Evolutionary conservation across 1,284 basidiomycete species (phyloP), one percentile per base, ranked within the genome.

Genomic region (Heterobasidion parviporum): DNA sequence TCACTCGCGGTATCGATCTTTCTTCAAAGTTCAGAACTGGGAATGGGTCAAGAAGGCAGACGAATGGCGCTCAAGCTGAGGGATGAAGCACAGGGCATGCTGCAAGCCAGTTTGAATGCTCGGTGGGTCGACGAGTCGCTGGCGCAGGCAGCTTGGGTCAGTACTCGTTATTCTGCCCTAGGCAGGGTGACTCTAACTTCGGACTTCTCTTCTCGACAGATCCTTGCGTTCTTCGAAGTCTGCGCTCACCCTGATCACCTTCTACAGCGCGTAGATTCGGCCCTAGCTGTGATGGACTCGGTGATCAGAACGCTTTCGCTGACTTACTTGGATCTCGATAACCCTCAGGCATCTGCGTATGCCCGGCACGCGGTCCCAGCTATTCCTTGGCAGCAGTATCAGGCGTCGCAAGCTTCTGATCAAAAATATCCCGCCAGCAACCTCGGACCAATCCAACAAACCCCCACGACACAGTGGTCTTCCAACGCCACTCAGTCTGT

Each of bases 81-180:
- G 54, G 81, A 88, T 54, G 74, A 82, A 61, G 87, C 87, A 16
- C 86, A 88, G 65, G 72, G 78, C 51, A 79, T 82, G n/a, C 67
- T 90, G 57, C 84, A 90, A 56, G 82, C 83, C 18, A 88, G 85
- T 62, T 68, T 87, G 57, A 83, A 79, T 63, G 78, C 82, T 45
- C 76, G 80, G 35, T 85, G 84, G 80, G 74, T 90, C 20, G 85
- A 90, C 61, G 81, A 84, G 60, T 80, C 76, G 32, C 73, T 89
- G 8, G 85, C 82, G 15, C 82, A 89, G 67, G 83, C 85, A 36
- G 83, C 85, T 58, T 89, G 83, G 85, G 88, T 89, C 67, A 64
- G 78, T 68, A 54, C 32, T 43, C 8, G 44, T 26, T 26, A 6
- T 26, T 26, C 26, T 26, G 26, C 26, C 26, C 5, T 26, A 26